Conservation (phyloP, 768 basidiomycete genomes). For the Boletellus ananas region DNA sequence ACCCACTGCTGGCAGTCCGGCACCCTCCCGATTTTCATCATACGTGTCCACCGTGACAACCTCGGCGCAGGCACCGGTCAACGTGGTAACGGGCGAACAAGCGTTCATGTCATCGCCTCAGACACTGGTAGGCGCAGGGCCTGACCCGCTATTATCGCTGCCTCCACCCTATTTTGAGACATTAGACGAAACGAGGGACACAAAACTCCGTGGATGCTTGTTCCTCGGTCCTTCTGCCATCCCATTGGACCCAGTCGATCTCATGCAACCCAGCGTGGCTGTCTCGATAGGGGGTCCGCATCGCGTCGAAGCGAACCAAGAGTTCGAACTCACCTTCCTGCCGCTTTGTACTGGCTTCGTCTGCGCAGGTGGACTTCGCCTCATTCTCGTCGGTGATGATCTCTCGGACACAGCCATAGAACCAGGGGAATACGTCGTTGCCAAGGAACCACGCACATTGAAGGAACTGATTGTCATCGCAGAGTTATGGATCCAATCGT, state of each 20-base stretch:
- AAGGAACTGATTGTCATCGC: conserved; percentile 71
- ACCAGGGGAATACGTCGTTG: conserved; percentile 11
- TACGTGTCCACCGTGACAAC: conserved; percentile 6
- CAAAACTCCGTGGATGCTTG: conserved; percentile 32
- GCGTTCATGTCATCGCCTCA: conserved; percentile 14
- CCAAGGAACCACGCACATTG: conserved; percentile 44
- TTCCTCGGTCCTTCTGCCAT: conserved; percentile 52
- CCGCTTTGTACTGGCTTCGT: conserved; percentile 57
- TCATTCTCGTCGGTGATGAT: conserved; percentile 59
- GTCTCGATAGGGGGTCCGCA: conserved; percentile 8
- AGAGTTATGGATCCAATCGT: conserved; percentile 62
- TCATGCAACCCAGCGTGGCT: conserved; percentile 17
- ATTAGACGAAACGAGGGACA: conserved; percentile 32
- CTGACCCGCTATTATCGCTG: conserved; percentile 23
- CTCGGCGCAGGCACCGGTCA: background rate
- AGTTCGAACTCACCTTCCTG: conserved; percentile 63
- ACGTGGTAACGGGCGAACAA: too few relatives aligned
- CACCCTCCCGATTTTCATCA: conserved; percentile 8
- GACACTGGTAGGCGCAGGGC: background rate
- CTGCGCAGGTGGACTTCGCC: conserved; percentile 65
- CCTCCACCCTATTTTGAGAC: conserved; percentile 48
- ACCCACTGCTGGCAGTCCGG: background rate
- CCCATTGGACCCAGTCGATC: conserved; percentile 42
- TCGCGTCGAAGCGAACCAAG: conserved; percentile 42
- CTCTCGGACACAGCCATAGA: conserved; percentile 36